Evolutionary conservation across 768 basidiomycete species (phyloP).

Genomic region (Mycena haematopus): DNA sequence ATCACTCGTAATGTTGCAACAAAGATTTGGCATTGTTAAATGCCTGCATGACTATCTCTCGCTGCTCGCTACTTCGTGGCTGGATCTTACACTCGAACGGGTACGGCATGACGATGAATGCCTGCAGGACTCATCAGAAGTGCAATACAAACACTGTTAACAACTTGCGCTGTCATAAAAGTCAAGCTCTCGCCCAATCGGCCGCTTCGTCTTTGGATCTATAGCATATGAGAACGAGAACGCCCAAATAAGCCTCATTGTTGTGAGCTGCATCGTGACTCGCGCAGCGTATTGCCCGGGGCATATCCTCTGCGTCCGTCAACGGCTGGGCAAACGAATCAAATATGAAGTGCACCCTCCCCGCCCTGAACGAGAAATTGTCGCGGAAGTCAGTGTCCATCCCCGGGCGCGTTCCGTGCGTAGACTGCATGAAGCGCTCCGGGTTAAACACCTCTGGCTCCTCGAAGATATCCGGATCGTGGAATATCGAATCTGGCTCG

Average conservation of each 20-base stretch:
- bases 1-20: conserved; percentile 1
- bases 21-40: neutral
- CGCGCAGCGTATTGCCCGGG: conserved; percentile 25
- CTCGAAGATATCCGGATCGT: conserved; percentile 30
- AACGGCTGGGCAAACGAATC: neutral
- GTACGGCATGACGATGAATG: conserved; percentile 13
- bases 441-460: conserved; percentile 30
- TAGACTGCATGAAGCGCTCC: conserved; percentile 26
- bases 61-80: conserved; percentile 4
- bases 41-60: conserved; percentile 1
- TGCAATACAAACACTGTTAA: neutral
- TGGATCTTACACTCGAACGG: conserved; percentile 14
- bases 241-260: conserved; percentile 35
- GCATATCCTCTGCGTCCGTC: conserved; percentile 28
- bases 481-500: conserved; percentile 27
- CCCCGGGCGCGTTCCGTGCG: conserved; percentile 26
- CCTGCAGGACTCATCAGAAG: neutral
- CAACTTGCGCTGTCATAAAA: conserved; percentile 21
- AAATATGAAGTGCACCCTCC: conserved; percentile 15
- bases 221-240: conserved; percentile 30
- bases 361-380: conserved; percentile 27
- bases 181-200: conserved; percentile 24
- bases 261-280: conserved; percentile 20
- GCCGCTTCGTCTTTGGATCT: conserved; percentile 3
- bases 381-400: conserved; percentile 28